phyloP scores from a whole-genome alignment of 2,329 filamentous ascomycete species.

The Escovopsis weberi region DNA sequence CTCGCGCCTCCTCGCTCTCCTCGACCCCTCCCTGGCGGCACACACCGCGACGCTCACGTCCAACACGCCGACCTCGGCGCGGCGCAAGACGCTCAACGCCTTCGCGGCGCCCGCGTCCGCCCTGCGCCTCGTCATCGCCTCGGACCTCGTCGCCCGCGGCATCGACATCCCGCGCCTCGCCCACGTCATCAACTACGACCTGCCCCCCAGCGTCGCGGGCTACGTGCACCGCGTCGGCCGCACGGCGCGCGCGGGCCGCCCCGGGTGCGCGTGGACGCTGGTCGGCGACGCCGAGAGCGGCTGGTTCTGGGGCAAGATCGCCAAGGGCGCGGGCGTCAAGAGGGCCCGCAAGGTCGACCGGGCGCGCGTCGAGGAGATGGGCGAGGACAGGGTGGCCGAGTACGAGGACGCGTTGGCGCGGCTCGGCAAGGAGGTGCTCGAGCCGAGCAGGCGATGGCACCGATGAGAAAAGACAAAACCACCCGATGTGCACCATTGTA shows the following conservation, averaged over 20 bases:
- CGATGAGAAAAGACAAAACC: background rate
- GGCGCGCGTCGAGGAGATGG: conserved; percentile 31
- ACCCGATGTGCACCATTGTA: too few relatives aligned
- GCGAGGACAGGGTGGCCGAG: conserved; percentile 28
- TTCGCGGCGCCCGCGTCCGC: conserved; percentile 49
- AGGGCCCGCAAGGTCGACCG: conserved; percentile 32
- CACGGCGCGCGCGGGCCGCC: conserved; percentile 67
- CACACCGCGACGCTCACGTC: conserved; percentile 61
- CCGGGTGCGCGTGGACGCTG: conserved; percentile 73
- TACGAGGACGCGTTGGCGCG: conserved; percentile 45
- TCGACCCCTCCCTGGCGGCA: conserved; percentile 43
- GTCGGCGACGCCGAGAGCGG: conserved; percentile 68
- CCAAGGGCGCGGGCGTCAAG: conserved; percentile 36
- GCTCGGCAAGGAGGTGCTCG: conserved; percentile 45
- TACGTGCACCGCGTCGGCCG: conserved; percentile 90
- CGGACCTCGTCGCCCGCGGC: conserved; percentile 84
- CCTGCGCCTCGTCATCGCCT: conserved; percentile 67
- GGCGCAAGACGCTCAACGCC: conserved; percentile 51
- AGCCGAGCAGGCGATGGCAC: conserved; percentile 13
- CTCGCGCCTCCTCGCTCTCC: conserved; percentile 58
- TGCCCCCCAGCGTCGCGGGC: conserved; percentile 63
- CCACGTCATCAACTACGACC: conserved; percentile 88
- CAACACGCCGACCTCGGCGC: conserved; percentile 56
- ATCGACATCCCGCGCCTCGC: conserved; percentile 67
- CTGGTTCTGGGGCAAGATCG: conserved; percentile 86